Evolutionary conservation across 2,329 filamentous ascomycete species (phyloP).

Genomic region (Pyrenochaeta sp.): DNA sequence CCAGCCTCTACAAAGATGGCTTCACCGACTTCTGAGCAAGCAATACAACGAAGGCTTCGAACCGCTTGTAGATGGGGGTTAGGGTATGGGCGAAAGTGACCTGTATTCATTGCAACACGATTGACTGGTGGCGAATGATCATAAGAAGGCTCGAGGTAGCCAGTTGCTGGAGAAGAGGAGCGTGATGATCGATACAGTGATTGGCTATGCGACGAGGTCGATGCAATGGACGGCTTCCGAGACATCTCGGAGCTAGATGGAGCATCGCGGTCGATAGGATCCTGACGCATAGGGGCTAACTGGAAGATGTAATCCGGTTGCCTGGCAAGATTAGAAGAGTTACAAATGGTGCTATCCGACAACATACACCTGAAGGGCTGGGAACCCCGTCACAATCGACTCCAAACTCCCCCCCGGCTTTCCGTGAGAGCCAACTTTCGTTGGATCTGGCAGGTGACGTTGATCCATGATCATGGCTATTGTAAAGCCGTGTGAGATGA

Average conservation of each 20-base stretch:
- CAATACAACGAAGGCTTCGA: neutral
- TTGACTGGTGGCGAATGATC: neutral
- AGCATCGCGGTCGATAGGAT: neutral
- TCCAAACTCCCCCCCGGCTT: neutral
- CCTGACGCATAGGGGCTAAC: neutral
- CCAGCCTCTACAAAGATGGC: neutral
- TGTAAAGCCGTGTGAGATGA: neutral
- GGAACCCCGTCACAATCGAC: neutral
- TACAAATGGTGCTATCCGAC: neutral
- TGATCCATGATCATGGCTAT: neutral
- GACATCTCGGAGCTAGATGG: conserved; percentile 2
- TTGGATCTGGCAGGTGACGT: conserved; percentile 4
- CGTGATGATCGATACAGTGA: conserved; percentile 1
- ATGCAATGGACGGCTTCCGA: conserved; percentile 6
- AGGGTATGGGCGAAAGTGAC: neutral
- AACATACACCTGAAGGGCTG: neutral
- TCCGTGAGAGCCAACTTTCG: neutral
- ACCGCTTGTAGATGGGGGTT: neutral
- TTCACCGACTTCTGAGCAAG: conserved; percentile 5
- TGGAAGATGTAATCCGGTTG: neutral
- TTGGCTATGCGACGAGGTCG: conserved; percentile 5
- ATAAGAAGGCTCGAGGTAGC: neutral
- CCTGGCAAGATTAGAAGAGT: neutral
- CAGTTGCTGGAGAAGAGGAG: neutral
- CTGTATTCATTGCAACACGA: neutral